A percentile compares a stretch with the other conserved stretches of the same genome.
phyloP scores from a whole-genome alignment of 148 eudicot species.

The Pharnaceum exiguum region DNA sequence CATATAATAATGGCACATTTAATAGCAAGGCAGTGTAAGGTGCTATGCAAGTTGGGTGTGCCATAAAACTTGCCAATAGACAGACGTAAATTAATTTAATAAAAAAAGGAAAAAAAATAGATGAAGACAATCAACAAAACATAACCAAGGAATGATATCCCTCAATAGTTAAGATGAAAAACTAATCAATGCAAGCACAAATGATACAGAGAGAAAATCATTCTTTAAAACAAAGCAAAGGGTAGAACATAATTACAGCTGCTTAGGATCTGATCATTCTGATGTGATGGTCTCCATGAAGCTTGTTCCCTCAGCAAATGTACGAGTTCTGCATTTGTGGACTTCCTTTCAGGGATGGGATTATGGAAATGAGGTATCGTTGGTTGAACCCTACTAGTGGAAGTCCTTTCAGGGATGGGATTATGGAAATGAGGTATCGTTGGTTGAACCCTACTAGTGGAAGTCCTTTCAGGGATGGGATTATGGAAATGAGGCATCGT shows the following conservation, averaged over 20 bases:
- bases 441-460: too few relatives aligned
- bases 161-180: too few relatives aligned
- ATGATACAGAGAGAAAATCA: too few relatives aligned
- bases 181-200: too few relatives aligned
- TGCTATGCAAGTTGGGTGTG: too few relatives aligned
- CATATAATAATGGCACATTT: too few relatives aligned
- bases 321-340: conserved; percentile 50
- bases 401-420: conserved; percentile 17
- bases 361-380: conserved; percentile 22
- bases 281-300: conserved; percentile 31
- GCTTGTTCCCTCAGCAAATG: conserved; percentile 66
- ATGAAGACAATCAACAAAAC: too few relatives aligned
- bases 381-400: conserved; percentile 11
- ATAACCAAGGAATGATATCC: too few relatives aligned
- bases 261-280: conserved; percentile 17
- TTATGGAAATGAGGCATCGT: conserved; percentile 22
- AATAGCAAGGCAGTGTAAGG: too few relatives aligned
- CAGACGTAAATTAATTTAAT: too few relatives aligned
- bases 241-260: conserved; percentile 16
- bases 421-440: conserved; percentile 22
- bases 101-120: too few relatives aligned
- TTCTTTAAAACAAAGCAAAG: neutral
- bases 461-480: conserved; percentile 23
- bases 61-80: too few relatives aligned
- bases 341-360: conserved; percentile 23